Conservation (phyloP, 345 rosid species). For the Pistacia integerrima region DNA sequence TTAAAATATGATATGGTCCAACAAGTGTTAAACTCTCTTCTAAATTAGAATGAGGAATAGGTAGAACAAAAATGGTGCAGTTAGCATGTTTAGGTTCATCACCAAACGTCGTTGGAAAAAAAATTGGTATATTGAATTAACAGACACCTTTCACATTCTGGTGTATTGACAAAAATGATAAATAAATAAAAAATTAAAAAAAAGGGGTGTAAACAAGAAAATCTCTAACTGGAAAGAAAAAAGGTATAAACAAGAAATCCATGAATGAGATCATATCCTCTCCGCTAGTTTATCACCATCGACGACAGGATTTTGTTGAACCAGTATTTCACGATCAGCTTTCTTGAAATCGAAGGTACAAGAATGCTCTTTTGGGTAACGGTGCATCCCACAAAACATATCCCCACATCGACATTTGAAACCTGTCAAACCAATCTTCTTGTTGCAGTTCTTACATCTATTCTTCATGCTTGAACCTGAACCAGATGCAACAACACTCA, state of each 20-base stretch:
- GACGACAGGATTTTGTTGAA: conserved; percentile 22
- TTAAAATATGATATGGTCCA: too few species aligned
- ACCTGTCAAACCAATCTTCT: conserved; percentile 43
- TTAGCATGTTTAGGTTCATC: too few species aligned
- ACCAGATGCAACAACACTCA: background rate
- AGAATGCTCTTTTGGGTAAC: conserved; percentile 24
- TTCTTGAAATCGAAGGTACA: conserved; percentile 31
- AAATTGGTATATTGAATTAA: too few species aligned
- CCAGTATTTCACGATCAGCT: conserved; percentile 22
- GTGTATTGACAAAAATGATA: too few species aligned
- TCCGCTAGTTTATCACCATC: conserved; percentile 25
- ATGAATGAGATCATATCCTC: background rate
- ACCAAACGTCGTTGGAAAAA: too few species aligned
- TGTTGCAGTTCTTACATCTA: conserved; percentile 39
- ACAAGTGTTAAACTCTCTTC: too few species aligned
- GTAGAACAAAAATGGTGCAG: too few species aligned
- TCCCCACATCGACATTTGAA: conserved; percentile 41
- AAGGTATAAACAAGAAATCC: too few species aligned
- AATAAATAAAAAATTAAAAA: too few species aligned
- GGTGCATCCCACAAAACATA: conserved; percentile 24
- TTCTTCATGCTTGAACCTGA: conserved; percentile 7
- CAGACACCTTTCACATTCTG: too few species aligned
- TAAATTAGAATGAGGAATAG: too few species aligned
- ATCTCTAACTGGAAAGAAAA: background rate
- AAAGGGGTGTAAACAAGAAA: too few species aligned